Evolutionary conservation across 2,329 filamentous ascomycete species (phyloP), one percentile per base, ranked within the genome.

Genomic region (Xylariaceae sp.): DNA sequence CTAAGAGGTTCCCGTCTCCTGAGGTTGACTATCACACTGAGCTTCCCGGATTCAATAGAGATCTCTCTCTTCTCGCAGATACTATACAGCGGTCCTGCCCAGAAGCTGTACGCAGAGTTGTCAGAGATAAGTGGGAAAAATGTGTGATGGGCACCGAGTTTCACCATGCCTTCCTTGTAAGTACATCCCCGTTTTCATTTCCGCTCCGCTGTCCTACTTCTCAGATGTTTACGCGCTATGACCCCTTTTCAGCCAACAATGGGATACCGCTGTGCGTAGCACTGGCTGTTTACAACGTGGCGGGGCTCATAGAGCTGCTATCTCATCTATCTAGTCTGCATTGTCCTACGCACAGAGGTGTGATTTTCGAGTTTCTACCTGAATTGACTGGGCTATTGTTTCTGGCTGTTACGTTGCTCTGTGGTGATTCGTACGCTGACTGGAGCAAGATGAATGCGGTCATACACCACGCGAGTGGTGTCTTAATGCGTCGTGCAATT

Each of bases 101-200:
- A 0, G 69, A 76, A 26, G 73, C 75, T n/a, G 76, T 82, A 16
- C 73, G 79, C 10, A 75, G 77, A 37, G 73, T 73, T 1, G 59
- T 83, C 9, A 72, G 81, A 20, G 80, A 81, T 55, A 72, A 77
- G 49, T 81, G 79, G 77, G 70, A 79, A 35, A 81, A 77, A 58
- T 75, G 75, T 15, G 57, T 82, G 2, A 49, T 77, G 3, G 80
- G 80, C 8, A 79, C 77, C 3, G 76, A 80, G 9, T 82, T 79
- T 52, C 80, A 83, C 55, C 70, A 75, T 35, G 73, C 75, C 2
- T 83, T 83, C 56, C 51, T 83, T 47, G 80, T 83, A 65, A 72
- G 79, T 76, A 23, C 41, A 45, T 55, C 9, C 43, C 27, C 23
- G 30, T 16, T 21, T 49, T 50, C 13, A 11, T 39, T 45, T 13